A percentile compares a stretch with the other conserved stretches of the same genome.
Conservation (phyloP, 306 rosid species). For the Vigna angularis region DNA sequence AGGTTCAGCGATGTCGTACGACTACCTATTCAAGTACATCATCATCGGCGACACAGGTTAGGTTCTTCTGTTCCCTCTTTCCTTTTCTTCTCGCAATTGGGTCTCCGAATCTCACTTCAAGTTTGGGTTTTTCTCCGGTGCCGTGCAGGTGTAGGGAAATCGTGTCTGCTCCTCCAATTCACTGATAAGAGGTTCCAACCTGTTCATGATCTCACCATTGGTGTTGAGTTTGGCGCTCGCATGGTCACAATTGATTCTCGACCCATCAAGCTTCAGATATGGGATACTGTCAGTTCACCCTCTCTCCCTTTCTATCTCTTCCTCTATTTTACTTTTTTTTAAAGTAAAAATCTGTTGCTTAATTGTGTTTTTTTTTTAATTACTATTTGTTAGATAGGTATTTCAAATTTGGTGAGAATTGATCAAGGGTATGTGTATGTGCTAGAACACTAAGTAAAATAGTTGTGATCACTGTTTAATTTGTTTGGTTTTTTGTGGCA, state of each 20-base stretch:
- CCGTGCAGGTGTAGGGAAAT: slow-evolving; percentile 87
- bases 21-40: slow-evolving; percentile 96
- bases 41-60: slow-evolving; percentile 99
- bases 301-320: not conserved
- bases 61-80: slow-evolving; percentile 43
- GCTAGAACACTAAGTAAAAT: not conserved
- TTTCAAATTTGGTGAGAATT: slow-evolving; percentile 11
- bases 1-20: slow-evolving; percentile 72
- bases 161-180: slow-evolving; percentile 92
- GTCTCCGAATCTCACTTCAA: slow-evolving; percentile 35
- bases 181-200: slow-evolving; percentile 98
- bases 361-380: no score
- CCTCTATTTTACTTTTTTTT: no score
- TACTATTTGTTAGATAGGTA: slow-evolving; percentile 7
- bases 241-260: slow-evolving; percentile 87
- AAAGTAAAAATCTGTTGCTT: no score
- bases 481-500: not conserved
- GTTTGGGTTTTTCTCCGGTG: slow-evolving; percentile 39
- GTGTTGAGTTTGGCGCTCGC: slow-evolving; percentile 97
- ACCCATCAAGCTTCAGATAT: slow-evolving; percentile 96
- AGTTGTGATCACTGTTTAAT: slow-evolving; percentile 7
- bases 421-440: slow-evolving; percentile 4
- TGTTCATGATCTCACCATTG: slow-evolving; percentile 97
- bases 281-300: slow-evolving; percentile 81
- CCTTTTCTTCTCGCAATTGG: slow-evolving; percentile 30